Conservation (phyloP, 106 monocot genomes). For the Alisma plantagoaquatica region DNA sequence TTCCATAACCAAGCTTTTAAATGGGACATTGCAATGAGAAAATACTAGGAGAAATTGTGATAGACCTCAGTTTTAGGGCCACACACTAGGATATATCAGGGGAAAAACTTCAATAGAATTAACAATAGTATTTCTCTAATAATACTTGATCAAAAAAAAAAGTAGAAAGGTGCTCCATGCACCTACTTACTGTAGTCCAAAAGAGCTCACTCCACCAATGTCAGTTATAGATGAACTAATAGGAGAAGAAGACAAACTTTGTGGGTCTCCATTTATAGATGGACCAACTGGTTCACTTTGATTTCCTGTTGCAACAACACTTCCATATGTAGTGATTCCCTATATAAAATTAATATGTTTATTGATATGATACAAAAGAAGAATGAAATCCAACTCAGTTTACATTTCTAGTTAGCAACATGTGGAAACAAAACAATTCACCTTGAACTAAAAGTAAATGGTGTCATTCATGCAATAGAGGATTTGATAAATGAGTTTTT, state of each 20-base stretch:
- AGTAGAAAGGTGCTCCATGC: conserved; percentile 58
- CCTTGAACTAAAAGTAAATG: no score
- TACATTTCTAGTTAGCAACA: conserved; percentile 67
- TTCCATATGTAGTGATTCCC: conserved; percentile 81
- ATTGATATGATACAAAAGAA: not conserved
- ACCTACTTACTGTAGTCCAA: conserved; percentile 46
- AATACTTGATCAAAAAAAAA: conserved; percentile 36
- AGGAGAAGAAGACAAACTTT: conserved; percentile 47
- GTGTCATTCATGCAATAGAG: no score
- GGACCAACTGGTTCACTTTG: conserved; percentile 47
- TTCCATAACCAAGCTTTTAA: no score
- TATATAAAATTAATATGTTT: conserved; percentile 2
- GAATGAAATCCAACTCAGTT: no score
- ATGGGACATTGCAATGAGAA: no score
- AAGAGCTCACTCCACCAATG: conserved; percentile 36
- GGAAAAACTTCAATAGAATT: no score
- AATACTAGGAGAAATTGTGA: no score
- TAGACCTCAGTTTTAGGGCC: no score
- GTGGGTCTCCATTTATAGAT: conserved; percentile 33
- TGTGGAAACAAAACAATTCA: conserved; percentile 72
- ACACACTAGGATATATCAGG: no score
- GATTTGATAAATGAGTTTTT: no score
- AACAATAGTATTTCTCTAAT: not conserved
- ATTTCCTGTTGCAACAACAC: conserved; percentile 50
- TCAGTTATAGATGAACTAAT: conserved; percentile 39